These are phyloP conservation scores for Stenogyne calaminthoides DNA, from an alignment of 305 asterid species.

Conservation along the genomic window DNA sequence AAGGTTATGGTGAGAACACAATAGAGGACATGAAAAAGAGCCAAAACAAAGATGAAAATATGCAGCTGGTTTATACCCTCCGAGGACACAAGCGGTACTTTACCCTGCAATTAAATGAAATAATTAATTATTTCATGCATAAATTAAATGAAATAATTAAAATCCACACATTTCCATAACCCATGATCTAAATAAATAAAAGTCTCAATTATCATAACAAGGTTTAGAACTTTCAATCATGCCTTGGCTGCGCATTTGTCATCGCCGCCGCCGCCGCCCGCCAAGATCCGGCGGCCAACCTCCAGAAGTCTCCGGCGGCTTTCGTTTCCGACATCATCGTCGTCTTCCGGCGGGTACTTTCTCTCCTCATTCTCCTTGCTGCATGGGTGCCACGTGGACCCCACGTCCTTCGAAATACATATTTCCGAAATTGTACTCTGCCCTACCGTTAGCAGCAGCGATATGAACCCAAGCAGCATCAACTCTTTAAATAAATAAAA, in stretches of 20 bases:
- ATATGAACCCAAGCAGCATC: slow-evolving; percentile 90
- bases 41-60: slow-evolving; percentile 76
- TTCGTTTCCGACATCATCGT: slow-evolving; percentile 9
- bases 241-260: slow-evolving; percentile 74
- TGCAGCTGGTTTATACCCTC: slow-evolving; percentile 81
- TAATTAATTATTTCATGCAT: slow-evolving; percentile 11
- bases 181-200: not conserved
- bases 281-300: slow-evolving; percentile 51
- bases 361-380: slow-evolving; percentile 45
- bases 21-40: slow-evolving; percentile 73
- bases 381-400: slow-evolving; percentile 87
- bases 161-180: not conserved
- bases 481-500: slow-evolving; percentile 44
- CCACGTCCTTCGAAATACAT: slow-evolving; percentile 56
- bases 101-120: slow-evolving; percentile 51
- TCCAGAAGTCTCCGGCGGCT: slow-evolving; percentile 57
- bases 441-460: slow-evolving; percentile 72
- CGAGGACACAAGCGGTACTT: slow-evolving; percentile 68
- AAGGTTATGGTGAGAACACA: slow-evolving; percentile 68
- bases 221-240: not conserved
- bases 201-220: not conserved
- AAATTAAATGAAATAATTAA: not conserved
- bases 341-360: not conserved
- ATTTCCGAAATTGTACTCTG: slow-evolving; percentile 62
- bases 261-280: slow-evolving; percentile 28